Conservation (phyloP, 2,329 filamentous ascomycete genomes). For the Teratosphaeria pseudoeucalypti region DNA sequence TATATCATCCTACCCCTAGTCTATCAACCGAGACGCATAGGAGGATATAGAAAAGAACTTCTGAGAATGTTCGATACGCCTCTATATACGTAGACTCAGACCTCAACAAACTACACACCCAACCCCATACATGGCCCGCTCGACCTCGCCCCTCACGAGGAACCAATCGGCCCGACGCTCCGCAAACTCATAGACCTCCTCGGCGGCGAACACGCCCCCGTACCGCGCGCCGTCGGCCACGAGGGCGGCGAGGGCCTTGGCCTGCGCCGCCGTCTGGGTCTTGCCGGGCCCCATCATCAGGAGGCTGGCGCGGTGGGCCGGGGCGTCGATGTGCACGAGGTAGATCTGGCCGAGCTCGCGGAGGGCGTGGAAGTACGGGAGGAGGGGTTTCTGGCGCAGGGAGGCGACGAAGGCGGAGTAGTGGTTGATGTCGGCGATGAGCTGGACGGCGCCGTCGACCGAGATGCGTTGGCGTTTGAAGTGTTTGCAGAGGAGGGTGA, state of each 20-base stretch:
- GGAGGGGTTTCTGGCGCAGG: constrained; percentile 70
- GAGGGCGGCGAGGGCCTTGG: constrained; percentile 88
- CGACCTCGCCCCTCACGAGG: constrained; percentile 73
- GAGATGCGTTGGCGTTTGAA: constrained; percentile 91
- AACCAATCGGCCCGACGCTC: constrained; percentile 94
- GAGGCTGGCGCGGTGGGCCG: constrained; percentile 17
- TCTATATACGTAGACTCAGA: no score
- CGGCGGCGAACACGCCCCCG: constrained; percentile 81
- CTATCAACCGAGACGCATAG: no score
- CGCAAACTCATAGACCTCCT: constrained; percentile 97
- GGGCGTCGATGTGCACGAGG: constrained; percentile 54
- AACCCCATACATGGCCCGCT: constrained; percentile 94
- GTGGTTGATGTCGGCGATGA: constrained; percentile 94
- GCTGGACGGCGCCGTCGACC: constrained; percentile 76
- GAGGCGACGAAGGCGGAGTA: constrained; percentile 79
- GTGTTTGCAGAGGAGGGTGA: constrained; percentile 89
- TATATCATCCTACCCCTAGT: no score
- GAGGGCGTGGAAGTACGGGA: constrained; percentile 84
- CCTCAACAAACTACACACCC: constrained; percentile 72
- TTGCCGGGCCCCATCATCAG: constrained; percentile 30
- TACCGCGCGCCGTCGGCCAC: constrained; percentile 89
- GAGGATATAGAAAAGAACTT: no score
- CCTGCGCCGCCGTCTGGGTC: constrained; percentile 39
- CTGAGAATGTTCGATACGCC: no score
- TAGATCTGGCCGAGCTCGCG: constrained; percentile 93